Percentiles rank a stretch among this genome's conserved stretches.
These are phyloP conservation scores for Lactuca saligna DNA, from an alignment of 129 eudicot species.

Conservation along the genomic window DNA sequence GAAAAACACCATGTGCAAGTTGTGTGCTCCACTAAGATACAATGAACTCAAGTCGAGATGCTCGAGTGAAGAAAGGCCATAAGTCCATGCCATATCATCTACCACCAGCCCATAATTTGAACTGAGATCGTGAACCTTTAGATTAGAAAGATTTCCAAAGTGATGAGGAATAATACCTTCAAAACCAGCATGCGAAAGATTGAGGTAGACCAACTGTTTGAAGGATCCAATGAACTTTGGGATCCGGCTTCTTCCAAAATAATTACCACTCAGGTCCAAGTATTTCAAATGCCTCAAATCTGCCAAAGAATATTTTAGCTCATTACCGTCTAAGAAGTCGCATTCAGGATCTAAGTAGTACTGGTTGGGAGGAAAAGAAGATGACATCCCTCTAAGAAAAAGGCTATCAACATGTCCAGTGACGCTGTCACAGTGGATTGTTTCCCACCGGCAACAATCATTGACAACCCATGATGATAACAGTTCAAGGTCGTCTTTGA, in stretches of 20 bases:
- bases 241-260: constrained; percentile 1
- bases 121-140: too few species aligned
- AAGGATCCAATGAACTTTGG: constrained; percentile 18
- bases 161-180: too few species aligned
- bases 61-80: neutral
- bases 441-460: constrained; percentile 23
- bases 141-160: too few species aligned
- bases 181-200: too few species aligned
- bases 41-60: neutral
- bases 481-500: neutral
- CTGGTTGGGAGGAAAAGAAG: too few species aligned
- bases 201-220: neutral
- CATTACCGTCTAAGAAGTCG: neutral
- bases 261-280: constrained; percentile 17
- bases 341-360: too few species aligned
- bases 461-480: constrained; percentile 29
- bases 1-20: constrained; percentile 2
- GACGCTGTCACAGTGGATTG: constrained; percentile 1
- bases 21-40: neutral
- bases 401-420: constrained; percentile 7
- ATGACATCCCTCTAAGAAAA: neutral
- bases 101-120: too few species aligned
- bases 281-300: neutral
- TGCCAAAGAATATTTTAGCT: neutral
- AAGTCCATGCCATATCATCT: neutral